These are phyloP conservation scores for Nakazawaea ernobii DNA, from an alignment of 805 yeast genomes.

Conservation along the genomic window DNA sequence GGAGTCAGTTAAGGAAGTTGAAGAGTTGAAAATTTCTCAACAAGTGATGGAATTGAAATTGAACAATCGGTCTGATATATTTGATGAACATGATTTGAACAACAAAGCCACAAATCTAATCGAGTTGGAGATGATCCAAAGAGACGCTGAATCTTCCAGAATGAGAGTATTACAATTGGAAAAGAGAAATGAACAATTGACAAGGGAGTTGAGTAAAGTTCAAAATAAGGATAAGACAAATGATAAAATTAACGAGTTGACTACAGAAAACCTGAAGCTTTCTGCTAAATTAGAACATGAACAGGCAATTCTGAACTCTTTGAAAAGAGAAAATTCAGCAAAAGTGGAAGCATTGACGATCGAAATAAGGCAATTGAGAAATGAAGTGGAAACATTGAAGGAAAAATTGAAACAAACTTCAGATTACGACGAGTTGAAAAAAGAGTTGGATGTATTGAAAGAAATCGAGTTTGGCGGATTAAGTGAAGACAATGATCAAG, in stretches of 20 bases:
- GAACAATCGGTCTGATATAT: slow-evolving; percentile 38
- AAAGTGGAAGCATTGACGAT: slow-evolving; percentile 34
- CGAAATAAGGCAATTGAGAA: slow-evolving; percentile 41
- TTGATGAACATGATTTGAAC: slow-evolving; percentile 24
- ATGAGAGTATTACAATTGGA: slow-evolving; percentile 66
- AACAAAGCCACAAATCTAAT: slow-evolving; percentile 33
- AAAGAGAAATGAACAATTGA: slow-evolving; percentile 68
- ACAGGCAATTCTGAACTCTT: slow-evolving; percentile 25
- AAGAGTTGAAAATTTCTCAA: slow-evolving; percentile 57
- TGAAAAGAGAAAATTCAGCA: slow-evolving; percentile 19
- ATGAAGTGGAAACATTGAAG: slow-evolving; percentile 47
- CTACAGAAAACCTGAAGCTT: slow-evolving; percentile 62
- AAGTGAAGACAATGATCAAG: slow-evolving; percentile 26
- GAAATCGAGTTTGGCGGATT: slow-evolving; percentile 67
- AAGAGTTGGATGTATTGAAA: slow-evolving; percentile 66
- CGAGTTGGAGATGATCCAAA: slow-evolving; percentile 60
- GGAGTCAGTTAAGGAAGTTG: slow-evolving; percentile 48
- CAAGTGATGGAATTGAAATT: slow-evolving; percentile 62
- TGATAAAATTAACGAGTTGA: slow-evolving; percentile 47
- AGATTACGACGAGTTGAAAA: slow-evolving; percentile 79
- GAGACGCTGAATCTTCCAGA: slow-evolving; percentile 71
- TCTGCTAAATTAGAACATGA: slow-evolving; percentile 52
- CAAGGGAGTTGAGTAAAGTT: slow-evolving; percentile 55
- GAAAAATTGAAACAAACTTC: slow-evolving; percentile 42
- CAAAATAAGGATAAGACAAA: slow-evolving; percentile 39